These are phyloP conservation scores for Cyanodermella asteris DNA, from an alignment of 2,329 filamentous ascomycete species.

Conservation along the genomic window DNA sequence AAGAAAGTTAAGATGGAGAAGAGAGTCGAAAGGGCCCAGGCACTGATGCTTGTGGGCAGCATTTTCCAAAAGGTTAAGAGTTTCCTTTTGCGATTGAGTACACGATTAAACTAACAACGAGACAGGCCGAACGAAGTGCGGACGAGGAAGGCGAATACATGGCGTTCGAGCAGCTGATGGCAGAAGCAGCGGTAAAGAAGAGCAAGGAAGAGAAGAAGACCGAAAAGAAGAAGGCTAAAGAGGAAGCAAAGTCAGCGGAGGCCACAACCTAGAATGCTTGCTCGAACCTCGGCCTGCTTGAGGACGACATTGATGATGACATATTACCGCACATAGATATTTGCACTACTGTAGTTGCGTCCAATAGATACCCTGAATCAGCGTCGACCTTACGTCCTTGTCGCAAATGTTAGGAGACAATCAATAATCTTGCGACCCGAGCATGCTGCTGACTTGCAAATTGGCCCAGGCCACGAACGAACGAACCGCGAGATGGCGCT, in stretches of 20 bases:
- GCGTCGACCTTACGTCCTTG: too few species aligned
- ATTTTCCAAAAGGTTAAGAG: conserved; percentile 60
- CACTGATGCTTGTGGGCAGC: conserved; percentile 68
- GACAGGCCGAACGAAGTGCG: conserved; percentile 61
- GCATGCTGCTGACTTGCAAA: too few species aligned
- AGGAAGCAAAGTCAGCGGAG: conserved; percentile 17
- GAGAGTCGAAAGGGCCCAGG: conserved; percentile 75
- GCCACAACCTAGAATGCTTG: conserved; percentile 10
- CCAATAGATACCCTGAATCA: too few species aligned
- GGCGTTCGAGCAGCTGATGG: conserved; percentile 94
- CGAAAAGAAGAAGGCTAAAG: conserved; percentile 31
- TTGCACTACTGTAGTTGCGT: too few species aligned
- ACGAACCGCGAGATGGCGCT: too few species aligned
- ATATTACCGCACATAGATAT: too few species aligned
- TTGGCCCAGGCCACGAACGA: too few species aligned
- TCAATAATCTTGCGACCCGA: too few species aligned
- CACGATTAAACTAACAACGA: neutral
- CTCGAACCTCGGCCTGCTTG: conserved; percentile 3
- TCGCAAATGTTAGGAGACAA: too few species aligned
- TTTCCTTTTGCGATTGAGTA: neutral
- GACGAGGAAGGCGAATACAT: conserved; percentile 98
- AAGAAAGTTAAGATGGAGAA: conserved; percentile 63
- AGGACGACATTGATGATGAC: too few species aligned
- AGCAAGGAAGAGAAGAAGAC: conserved; percentile 59
- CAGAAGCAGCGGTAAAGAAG: conserved; percentile 89